These are phyloP conservation scores for Dalbergia cultrata DNA, from an alignment of 306 rosid species.

Conservation along the genomic window DNA sequence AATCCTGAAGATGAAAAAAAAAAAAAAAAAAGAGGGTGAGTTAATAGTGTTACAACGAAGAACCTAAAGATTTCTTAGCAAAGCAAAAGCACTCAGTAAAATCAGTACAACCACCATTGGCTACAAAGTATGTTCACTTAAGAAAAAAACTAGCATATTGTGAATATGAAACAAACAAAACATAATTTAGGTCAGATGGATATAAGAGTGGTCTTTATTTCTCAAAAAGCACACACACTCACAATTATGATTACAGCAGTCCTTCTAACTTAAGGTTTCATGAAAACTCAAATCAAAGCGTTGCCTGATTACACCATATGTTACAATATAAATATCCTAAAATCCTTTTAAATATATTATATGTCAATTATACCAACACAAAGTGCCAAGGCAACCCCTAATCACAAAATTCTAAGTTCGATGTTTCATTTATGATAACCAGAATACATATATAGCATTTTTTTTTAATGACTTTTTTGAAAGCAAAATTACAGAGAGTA, in stretches of 20 bases:
- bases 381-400: conserved; percentile 15
- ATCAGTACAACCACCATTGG: conserved; percentile 6
- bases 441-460: neutral
- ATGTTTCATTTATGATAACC: neutral
- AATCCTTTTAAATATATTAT: neutral
- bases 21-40: conserved; percentile 28
- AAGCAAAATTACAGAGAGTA: conserved; percentile 15
- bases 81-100: neutral
- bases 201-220: conserved; percentile 11
- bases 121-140: neutral
- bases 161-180: conserved; percentile 7
- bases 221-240: conserved; percentile 13
- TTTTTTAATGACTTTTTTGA: neutral
- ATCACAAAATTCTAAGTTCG: neutral
- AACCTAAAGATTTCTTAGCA: neutral
- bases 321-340: conserved; percentile 8
- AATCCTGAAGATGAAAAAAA: conserved; percentile 68
- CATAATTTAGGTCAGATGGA: neutral
- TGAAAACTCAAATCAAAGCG: conserved; percentile 27
- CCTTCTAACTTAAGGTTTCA: conserved; percentile 21
- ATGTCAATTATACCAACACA: neutral
- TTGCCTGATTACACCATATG: conserved; percentile 8
- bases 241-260: conserved; percentile 19
- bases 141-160: conserved; percentile 21
- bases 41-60: conserved; percentile 5